Percentiles rank a stretch among this genome's conserved stretches.
These are phyloP conservation scores for Penicillium tannophilum DNA, from an alignment of 495 filamentous ascomycete genomes.

Conservation along the genomic window DNA sequence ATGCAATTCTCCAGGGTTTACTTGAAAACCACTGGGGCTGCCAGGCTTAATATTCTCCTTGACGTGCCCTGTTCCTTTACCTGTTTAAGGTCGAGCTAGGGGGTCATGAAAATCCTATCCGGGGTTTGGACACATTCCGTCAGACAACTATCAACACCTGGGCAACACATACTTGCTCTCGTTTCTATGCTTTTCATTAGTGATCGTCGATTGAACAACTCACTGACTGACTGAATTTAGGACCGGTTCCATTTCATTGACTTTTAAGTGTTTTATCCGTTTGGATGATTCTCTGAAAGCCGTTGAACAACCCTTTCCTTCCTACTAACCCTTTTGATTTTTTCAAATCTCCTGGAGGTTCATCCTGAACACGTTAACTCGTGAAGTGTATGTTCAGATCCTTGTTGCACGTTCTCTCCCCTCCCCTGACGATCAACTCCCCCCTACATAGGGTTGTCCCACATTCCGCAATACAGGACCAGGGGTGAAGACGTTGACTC, in stretches of 20 bases:
- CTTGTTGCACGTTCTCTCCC: slow-evolving; percentile 33
- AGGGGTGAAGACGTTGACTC: slow-evolving; percentile 73
- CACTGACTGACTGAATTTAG: slow-evolving; percentile 6
- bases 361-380: slow-evolving; percentile 33
- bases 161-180: slow-evolving; percentile 30
- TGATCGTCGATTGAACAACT: slow-evolving; percentile 3
- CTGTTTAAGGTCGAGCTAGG: slow-evolving; percentile 16
- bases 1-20: slow-evolving; percentile 17
- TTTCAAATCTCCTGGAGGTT: slow-evolving; percentile 26
- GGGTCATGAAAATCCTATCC: slow-evolving; percentile 23
- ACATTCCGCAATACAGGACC: slow-evolving; percentile 57
- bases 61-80: slow-evolving; percentile 11
- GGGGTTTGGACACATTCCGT: slow-evolving; percentile 20
- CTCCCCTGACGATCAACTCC: slow-evolving; percentile 46
- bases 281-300: slow-evolving; percentile 24
- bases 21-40: slow-evolving; percentile 5
- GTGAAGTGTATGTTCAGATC: slow-evolving; percentile 40
- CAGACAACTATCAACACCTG: slow-evolving; percentile 20
- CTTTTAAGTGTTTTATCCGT: slow-evolving; percentile 14
- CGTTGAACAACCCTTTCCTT: slow-evolving; percentile 18
- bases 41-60: slow-evolving; percentile 18
- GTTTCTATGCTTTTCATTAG: slow-evolving; percentile 3
- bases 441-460: slow-evolving; percentile 52
- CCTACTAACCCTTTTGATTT: slow-evolving; percentile 12
- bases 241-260: slow-evolving; percentile 14